Base-by-base conservation (phyloP, 2,329 filamentous ascomycete genomes). In the Aphanoascus verrucosus region DNA sequence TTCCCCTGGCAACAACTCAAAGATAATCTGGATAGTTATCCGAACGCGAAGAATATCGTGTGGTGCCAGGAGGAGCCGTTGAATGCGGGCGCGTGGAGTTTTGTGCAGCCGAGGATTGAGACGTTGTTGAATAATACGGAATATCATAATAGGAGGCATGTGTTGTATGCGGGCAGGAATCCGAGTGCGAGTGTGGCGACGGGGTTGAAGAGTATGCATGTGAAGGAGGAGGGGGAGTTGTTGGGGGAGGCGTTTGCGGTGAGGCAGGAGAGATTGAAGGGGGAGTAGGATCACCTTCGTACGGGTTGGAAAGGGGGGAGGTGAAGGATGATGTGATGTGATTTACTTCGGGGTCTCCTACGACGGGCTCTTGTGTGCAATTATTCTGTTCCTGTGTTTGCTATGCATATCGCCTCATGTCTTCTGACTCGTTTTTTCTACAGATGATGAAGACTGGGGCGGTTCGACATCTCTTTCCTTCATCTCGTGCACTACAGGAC, bases 51-150 rank as follows among this genome's bases (percentile, higher is more conserved):
- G 80, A 91, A 89, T 59, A 89, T 98, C 61, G 89, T 98, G 59
- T 98, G 90, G 90, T 84, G 82, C 62, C 93, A 98, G 74, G 93
- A 98, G 72, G 93, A 98, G 77, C 93, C 93, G 32, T 81, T 98
- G 56, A 98, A 98, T 69, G 93, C 93, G 7, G 93, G 93, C 70
- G 88, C 88, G 45, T 98, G 93, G 93, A 89, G 83, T 68, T 97
- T 93, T 74, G 87, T 85, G n/a, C 93, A 98, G 75, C 93, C 93
- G 32, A 85, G 93, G 67, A 89, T 98, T 59, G 93, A 98, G 81
- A 98, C 91, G 7, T 75, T 98, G 60, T 79, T 98, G 61, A 96
- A 97, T 76, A 72, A 94, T 69, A 97, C 93, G 0, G 74, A 94
- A 74, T 78, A 94, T 73, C 78, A 94, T 74, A 91, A 97, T 76